These are phyloP conservation scores for Podospora pseudocomata DNA, from an alignment of 495 filamentous ascomycete genomes.

Conservation along the genomic window DNA sequence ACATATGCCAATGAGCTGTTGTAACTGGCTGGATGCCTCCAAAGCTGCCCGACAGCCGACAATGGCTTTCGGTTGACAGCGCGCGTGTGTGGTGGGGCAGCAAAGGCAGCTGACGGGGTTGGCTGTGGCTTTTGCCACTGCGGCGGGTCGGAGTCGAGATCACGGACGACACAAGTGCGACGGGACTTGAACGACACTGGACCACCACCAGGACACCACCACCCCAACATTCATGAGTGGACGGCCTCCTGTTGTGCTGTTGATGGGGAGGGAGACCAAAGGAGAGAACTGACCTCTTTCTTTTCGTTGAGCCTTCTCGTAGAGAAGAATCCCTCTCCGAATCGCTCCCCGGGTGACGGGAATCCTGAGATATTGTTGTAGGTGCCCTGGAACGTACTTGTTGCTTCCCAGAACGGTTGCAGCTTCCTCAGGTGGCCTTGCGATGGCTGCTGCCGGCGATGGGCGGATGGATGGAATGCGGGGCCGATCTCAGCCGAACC, in stretches of 20 bases:
- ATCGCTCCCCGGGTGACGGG: not conserved
- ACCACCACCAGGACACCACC: not conserved
- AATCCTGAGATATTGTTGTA: not conserved
- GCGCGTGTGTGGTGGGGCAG: conserved; percentile 10
- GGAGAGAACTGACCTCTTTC: not conserved
- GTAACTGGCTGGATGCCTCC: conserved; percentile 2
- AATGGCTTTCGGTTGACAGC: conserved; percentile 2
- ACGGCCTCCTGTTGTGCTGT: not conserved
- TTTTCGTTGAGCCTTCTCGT: not conserved
- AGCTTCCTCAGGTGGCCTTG: not conserved
- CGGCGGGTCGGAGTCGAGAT: conserved; percentile 16
- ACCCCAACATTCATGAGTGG: not conserved
- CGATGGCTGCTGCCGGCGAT: not conserved
- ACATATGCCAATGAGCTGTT: conserved; percentile 15
- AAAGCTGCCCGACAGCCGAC: conserved; percentile 7
- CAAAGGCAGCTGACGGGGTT: conserved; percentile 19
- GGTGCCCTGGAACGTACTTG: not conserved
- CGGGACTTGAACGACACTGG: not conserved
- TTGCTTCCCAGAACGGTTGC: not conserved
- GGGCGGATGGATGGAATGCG: not conserved
- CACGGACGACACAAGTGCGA: conserved; percentile 8
- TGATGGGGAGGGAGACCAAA: no score
- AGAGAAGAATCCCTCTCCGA: not conserved
- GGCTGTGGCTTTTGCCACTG: conserved; percentile 22
- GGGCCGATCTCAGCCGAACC: conserved; percentile 20